Evolutionary conservation across 1,284 basidiomycete species (phyloP).

Genomic region (Trametes versicolor): DNA sequence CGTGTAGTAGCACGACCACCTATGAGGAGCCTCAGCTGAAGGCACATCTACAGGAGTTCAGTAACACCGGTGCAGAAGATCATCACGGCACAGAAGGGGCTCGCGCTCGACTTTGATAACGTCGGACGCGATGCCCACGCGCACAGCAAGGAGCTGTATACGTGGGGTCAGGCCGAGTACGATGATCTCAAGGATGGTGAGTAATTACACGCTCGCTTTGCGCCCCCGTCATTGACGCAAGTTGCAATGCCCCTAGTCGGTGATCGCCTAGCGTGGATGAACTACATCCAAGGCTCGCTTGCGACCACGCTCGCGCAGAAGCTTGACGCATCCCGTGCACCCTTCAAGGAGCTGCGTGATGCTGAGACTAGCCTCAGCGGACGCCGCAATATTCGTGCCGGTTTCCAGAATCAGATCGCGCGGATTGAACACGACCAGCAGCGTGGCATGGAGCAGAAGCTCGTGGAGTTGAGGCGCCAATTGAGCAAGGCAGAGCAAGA

Average conservation of each 20-base stretch:
- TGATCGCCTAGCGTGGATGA: conserved; percentile 81
- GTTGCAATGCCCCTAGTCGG: conserved; percentile 58
- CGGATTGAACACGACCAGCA: conserved; percentile 72
- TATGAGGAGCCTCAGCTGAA: background rate
- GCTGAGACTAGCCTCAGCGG: conserved; percentile 70
- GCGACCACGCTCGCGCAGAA: conserved; percentile 65
- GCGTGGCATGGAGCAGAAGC: conserved; percentile 65
- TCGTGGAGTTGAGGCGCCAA: conserved; percentile 72
- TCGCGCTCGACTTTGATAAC: conserved; percentile 75
- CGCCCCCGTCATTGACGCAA: background rate
- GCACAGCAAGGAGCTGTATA: conserved; percentile 83
- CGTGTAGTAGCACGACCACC: conserved; percentile 34
- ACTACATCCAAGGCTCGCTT: conserved; percentile 76
- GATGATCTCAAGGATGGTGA: conserved; percentile 80
- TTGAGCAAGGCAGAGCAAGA: conserved; percentile 69
- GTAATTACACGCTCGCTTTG: conserved; percentile 24
- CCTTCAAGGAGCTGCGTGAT: conserved; percentile 76
- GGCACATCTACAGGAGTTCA: conserved; percentile 47
- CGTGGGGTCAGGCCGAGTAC: conserved; percentile 77
- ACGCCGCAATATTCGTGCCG: conserved; percentile 65
- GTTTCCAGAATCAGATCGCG: conserved; percentile 66
- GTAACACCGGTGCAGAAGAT: conserved; percentile 75
- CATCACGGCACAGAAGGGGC: conserved; percentile 78
- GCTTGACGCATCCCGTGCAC: conserved; percentile 67
- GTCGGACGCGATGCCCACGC: conserved; percentile 70